Base-by-base conservation (phyloP, 306 rosid genomes). In the Boehmeria nivea region DNA sequence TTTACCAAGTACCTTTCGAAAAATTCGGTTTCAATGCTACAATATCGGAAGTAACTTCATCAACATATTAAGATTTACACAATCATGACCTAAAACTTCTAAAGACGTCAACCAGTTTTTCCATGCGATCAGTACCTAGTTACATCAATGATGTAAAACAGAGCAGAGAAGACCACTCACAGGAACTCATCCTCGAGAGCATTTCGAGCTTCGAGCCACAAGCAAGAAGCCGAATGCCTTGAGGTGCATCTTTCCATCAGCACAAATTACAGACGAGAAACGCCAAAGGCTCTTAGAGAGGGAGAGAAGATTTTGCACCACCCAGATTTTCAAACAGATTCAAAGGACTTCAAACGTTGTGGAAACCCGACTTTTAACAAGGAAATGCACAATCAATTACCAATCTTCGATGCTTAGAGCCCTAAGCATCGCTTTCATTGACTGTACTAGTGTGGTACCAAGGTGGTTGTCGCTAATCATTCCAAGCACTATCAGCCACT, bases 401-500 rank as follows among this genome's bases (percentile, higher is more conserved):
- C n/a, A n/a, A n/a, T n/a, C n/a, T n/a, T n/a, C n/a, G n/a, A n/a
- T n/a, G 27, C 56, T n/a, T 64, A 48, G 49, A 47, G 59, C 43
- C 63, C 53, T 16, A 17, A 47, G 63, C 67, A 72, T 52, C 46
- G 70, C 54, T n/a, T n/a, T 22, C 60, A 14, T 56, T 61, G 46
- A 28, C 62, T 51, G n/a, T n/a, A n/a, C n/a, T 54, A 43, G 67
- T 53, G 43, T 57, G 54, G 54, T 50, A 65, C 50, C 52, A 43
- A 8, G 33, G 57, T 9, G 50, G 43, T 51, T 43, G 69, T 45
- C 48, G 43, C 67, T 40, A 87, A 61, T 87, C 95, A 55, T 87
- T 86, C 95, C 95, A 87, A 45, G 95, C 95, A 68, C 93, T 70
- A 66, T 87, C 95, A 17, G 95, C 95, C 12, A 84, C 76, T 1